A percentile compares a stretch with the other conserved stretches of the same genome.
phyloP scores from a whole-genome alignment of 768 basidiomycete species.

The Lentinula guzmanii region DNA sequence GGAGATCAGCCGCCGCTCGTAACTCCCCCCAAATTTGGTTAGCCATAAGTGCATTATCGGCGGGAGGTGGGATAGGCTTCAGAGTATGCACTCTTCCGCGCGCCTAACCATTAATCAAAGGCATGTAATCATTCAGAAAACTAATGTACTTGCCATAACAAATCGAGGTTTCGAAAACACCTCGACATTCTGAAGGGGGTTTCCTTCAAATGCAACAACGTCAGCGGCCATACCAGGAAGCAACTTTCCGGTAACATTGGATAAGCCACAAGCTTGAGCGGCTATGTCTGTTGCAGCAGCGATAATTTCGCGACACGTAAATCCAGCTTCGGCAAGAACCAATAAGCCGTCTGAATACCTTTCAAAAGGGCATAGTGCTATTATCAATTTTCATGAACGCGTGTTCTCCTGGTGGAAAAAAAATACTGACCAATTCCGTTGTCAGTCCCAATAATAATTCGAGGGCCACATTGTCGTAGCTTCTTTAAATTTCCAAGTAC shows the following conservation, averaged over 20 bases:
- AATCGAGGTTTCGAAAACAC: not conserved
- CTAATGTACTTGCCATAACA: not conserved
- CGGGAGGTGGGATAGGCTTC: not conserved
- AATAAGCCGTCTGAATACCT: constrained; percentile 2
- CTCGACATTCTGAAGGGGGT: not conserved
- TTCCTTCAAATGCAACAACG: constrained; percentile 4
- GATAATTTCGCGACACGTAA: constrained; percentile 1
- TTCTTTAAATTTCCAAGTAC: not conserved
- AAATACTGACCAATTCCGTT: not conserved
- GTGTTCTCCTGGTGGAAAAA: not conserved
- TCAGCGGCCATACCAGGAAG: constrained; percentile 1
- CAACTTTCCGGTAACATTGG: not conserved
- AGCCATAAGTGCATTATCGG: not conserved
- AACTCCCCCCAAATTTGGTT: not conserved
- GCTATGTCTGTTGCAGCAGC: constrained; percentile 1
- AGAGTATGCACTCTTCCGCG: not conserved
- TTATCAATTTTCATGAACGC: not conserved
- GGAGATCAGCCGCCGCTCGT: not conserved
- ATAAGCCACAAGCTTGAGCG: constrained; percentile 1
- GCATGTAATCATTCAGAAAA: not conserved
- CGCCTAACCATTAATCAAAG: not conserved
- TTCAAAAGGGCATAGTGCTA: constrained; percentile 1
- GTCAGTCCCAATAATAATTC: constrained; percentile 3
- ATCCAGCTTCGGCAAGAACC: constrained; percentile 2
- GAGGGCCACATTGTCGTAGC: not conserved